These are phyloP conservation scores for Phytopythium montanum DNA, from an alignment of 352 stramenopile species.

Conservation along the genomic window DNA sequence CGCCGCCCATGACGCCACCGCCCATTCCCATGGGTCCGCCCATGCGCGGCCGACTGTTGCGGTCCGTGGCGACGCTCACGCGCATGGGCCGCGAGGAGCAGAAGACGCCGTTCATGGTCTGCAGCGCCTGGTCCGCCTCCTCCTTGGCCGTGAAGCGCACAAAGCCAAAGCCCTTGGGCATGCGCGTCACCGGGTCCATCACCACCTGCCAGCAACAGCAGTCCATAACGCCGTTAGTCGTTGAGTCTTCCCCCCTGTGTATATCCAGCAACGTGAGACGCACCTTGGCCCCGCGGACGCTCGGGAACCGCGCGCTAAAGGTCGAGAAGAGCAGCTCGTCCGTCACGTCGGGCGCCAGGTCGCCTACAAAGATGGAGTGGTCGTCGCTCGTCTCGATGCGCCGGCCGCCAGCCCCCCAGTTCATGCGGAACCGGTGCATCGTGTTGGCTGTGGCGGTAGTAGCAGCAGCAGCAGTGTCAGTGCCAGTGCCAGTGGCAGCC, in stretches of 20 bases:
- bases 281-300: constrained; percentile 81
- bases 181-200: constrained; percentile 84
- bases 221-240: neutral
- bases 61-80: constrained; percentile 87
- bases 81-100: constrained; percentile 88
- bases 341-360: constrained; percentile 88
- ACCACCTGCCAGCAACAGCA: constrained; percentile 43
- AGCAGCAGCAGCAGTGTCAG: too few relatives aligned
- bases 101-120: constrained; percentile 90
- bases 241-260: neutral
- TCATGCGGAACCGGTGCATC: constrained; percentile 88
- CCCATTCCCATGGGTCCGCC: constrained; percentile 13
- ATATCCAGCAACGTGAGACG: neutral
- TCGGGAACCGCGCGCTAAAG: constrained; percentile 79
- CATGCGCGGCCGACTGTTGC: constrained; percentile 40
- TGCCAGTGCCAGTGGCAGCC: too few relatives aligned
- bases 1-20: neutral
- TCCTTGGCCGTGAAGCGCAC: constrained; percentile 88
- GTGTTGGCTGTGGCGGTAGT: constrained; percentile 59
- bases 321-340: constrained; percentile 84
- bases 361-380: constrained; percentile 91
- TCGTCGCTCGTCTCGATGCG: constrained; percentile 83
- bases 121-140: constrained; percentile 83
- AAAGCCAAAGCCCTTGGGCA: constrained; percentile 92
- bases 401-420: constrained; percentile 87